Evolutionary conservation across 2,329 filamentous ascomycete genomes (phyloP), one percentile per base, ranked within the genome.

Genomic region (Chaetomiaceae sp.): DNA sequence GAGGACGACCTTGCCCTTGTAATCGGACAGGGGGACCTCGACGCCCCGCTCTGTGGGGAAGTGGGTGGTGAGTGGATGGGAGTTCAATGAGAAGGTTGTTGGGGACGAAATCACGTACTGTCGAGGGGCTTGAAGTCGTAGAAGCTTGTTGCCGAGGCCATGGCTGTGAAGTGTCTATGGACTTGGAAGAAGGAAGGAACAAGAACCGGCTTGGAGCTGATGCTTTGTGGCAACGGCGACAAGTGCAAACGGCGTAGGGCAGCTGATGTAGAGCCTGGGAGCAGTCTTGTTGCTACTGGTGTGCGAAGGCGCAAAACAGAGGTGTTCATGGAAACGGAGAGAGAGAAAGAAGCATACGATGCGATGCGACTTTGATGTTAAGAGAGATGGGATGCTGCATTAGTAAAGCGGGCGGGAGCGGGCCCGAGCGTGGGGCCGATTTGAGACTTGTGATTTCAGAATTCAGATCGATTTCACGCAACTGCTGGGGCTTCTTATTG

Each of bases 1-100:
- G 55, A 99, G 85, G 62, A 97, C 82, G 61, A 97, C 92, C 73
- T 97, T 97, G 79, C 86, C 88, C 69, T 88, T 83, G 73, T 89
- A 87, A 55, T 84, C 71, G 60, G 74, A 66, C 59, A 97, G 78
- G 53, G 83, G 75, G 66, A 85, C 85, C 60, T 86, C 79, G 50
- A 81, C 66, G 69, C 89, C 90, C 68, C 83, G 85, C 68, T 90
- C 85, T 89, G 65, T 10, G 39, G n/a, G n/a, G n/a, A n/a, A n/a
- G n/a, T n/a, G n/a, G 16, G 49, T 30, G 16, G 34, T 44, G 45
- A 34, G 38, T 42, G n/a, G 37, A 31, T 34, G 34, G 30, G 17
- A 48, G 31, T 42, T 14, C 27, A 3, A 21, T 4, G 2, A 31
- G 5, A 13, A n/a, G 35, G 44, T 27, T 17, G 46, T 43, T n/a